phyloP scores from a whole-genome alignment of 1,284 basidiomycete genomes.

The Cystobasidium pallidum region DNA sequence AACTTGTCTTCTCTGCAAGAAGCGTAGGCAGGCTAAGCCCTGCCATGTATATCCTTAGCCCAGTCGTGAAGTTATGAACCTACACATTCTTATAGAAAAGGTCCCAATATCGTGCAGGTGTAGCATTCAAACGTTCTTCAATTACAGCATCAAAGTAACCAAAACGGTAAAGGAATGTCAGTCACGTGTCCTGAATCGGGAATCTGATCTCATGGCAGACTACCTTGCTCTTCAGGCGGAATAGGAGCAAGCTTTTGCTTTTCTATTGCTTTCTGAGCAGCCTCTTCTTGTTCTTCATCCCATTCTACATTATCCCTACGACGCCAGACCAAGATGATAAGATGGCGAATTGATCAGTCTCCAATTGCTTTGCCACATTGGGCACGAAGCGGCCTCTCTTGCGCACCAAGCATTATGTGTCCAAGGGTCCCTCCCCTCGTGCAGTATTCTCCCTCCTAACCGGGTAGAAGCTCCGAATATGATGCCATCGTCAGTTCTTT shows the following conservation, averaged over 20 bases:
- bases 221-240: constrained; percentile 45
- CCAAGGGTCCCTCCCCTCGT: constrained; percentile 51
- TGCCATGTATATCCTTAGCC: not conserved
- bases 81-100: constrained; percentile 84
- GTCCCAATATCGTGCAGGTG: constrained; percentile 79
- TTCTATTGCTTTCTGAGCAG: constrained; percentile 48
- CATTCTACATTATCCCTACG: constrained; percentile 52
- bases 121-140: constrained; percentile 70
- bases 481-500: constrained; percentile 14
- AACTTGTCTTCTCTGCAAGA: constrained; percentile 65
- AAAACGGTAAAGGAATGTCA: too few relatives aligned
- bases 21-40: too few relatives aligned
- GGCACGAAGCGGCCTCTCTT: not conserved
- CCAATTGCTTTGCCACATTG: not conserved
- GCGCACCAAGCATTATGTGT: constrained; percentile 53
- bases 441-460: constrained; percentile 49
- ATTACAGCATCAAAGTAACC: too few relatives aligned
- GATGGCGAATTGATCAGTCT: not conserved
- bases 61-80: constrained; percentile 45
- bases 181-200: not conserved
- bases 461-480: constrained; percentile 48
- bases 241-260: constrained; percentile 48
- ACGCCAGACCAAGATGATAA: not conserved
- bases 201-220: not conserved
- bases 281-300: constrained; percentile 49